Evolutionary conservation across 2,329 filamentous ascomycete species (phyloP).

Genomic region (Clonostachys sp.): DNA sequence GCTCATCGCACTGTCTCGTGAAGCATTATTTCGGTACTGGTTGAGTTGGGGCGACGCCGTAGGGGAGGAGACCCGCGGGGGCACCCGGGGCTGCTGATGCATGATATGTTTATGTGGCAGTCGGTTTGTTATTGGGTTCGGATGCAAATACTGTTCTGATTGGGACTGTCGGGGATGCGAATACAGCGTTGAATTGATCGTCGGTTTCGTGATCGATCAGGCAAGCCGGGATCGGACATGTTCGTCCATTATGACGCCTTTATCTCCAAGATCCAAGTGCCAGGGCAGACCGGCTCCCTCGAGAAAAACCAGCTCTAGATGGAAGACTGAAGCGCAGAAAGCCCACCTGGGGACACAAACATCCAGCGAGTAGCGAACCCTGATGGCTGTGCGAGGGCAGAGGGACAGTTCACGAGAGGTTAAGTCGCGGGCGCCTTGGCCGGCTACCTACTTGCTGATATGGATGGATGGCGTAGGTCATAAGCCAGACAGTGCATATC

Average conservation of each 20-base stretch:
- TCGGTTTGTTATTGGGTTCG: neutral
- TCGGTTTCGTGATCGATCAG: constrained; percentile 9
- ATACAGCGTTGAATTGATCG: neutral
- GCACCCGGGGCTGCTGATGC: constrained; percentile 84
- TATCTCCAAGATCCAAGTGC: neutral
- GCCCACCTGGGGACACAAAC: too few relatives aligned
- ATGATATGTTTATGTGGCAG: constrained; percentile 37
- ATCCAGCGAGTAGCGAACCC: too few relatives aligned
- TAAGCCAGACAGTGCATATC: too few relatives aligned
- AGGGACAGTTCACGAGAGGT: too few relatives aligned
- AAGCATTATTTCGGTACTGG: constrained; percentile 67
- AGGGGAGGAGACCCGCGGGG: constrained; percentile 68
- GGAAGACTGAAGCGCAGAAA: too few relatives aligned
- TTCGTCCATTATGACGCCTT: constrained; percentile 20
- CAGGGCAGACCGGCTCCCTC: too few relatives aligned
- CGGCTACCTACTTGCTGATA: too few relatives aligned
- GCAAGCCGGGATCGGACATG: constrained; percentile 20
- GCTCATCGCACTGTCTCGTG: constrained; percentile 51
- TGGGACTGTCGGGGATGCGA: neutral
- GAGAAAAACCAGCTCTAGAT: too few relatives aligned
- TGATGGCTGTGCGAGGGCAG: too few relatives aligned
- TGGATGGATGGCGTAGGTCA: too few relatives aligned
- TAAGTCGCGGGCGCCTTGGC: too few relatives aligned
- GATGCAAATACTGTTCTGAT: neutral
- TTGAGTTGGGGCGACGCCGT: constrained; percentile 69